Conservation (phyloP, 1,284 basidiomycete species). For the Cryptococcus depauperatus region DNA sequence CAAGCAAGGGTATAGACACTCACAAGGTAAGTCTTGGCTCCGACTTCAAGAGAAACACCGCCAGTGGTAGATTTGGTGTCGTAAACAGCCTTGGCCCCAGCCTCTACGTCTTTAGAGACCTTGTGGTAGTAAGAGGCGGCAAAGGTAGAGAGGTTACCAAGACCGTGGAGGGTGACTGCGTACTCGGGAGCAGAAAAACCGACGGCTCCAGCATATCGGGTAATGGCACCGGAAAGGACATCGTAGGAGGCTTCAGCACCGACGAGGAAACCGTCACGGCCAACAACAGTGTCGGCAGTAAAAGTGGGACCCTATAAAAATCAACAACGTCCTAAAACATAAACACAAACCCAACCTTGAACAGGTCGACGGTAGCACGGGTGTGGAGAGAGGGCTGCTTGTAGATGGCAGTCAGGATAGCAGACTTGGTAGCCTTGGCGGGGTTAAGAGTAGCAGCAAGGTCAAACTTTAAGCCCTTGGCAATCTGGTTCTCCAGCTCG, state of each 20-base stretch:
- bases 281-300: slow-evolving; percentile 90
- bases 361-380: slow-evolving; percentile 82
- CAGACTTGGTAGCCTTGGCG: slow-evolving; percentile 62
- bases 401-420: slow-evolving; percentile 74
- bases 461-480: slow-evolving; percentile 96
- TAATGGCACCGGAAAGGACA: slow-evolving; percentile 84
- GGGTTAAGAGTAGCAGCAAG: slow-evolving; percentile 77
- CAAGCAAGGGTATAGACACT: slow-evolving; percentile 37
- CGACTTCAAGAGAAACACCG: slow-evolving; percentile 88
- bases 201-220: slow-evolving; percentile 82
- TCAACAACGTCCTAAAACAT: slow-evolving; percentile 4
- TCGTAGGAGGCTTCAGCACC: slow-evolving; percentile 97
- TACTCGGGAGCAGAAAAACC: slow-evolving; percentile 93
- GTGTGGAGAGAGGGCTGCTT: slow-evolving; percentile 96
- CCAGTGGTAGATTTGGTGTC: slow-evolving; percentile 84
- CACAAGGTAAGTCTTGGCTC: slow-evolving; percentile 74
- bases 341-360: slow-evolving; percentile 61
- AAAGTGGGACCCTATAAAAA: slow-evolving; percentile 75
- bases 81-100: slow-evolving; percentile 95
- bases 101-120: slow-evolving; percentile 83
- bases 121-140: slow-evolving; percentile 98
- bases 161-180: slow-evolving; percentile 87
- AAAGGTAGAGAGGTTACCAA: slow-evolving; percentile 91
- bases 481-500: slow-evolving; percentile 96
- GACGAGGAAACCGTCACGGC: slow-evolving; percentile 93